Conservation (phyloP, 169 alveolate genomes). For the Cryptosporidium xiaoi region DNA sequence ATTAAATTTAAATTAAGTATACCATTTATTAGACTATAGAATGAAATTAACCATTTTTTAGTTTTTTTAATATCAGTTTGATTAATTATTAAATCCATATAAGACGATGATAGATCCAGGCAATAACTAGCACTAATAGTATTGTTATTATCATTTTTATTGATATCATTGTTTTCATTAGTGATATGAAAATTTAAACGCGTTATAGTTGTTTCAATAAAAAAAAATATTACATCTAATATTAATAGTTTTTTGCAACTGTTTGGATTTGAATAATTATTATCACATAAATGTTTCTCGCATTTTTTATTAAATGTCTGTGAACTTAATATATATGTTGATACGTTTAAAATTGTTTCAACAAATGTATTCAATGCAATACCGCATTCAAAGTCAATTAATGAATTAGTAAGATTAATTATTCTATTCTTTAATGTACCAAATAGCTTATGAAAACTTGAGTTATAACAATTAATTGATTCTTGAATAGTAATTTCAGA, state of each 20-base stretch:
- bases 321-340: conserved; percentile 17
- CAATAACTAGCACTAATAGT: not conserved
- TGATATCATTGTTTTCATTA: not conserved
- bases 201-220: conserved; percentile 7
- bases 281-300: not conserved
- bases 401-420: not conserved
- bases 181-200: not conserved
- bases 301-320: conserved; percentile 31
- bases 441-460: conserved; percentile 11
- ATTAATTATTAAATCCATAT: conserved; percentile 1
- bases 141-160: too few relatives aligned
- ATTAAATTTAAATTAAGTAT: conserved; percentile 12
- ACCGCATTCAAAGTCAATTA: conserved; percentile 39
- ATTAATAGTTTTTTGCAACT: conserved; percentile 10
- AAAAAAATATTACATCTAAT: conserved; percentile 7
- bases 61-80: not conserved
- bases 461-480: not conserved
- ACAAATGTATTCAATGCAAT: not conserved
- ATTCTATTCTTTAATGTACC: conserved; percentile 13
- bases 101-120: not conserved
- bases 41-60: conserved; percentile 10
- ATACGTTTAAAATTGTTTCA: conserved; percentile 17
- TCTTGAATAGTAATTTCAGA: not conserved
- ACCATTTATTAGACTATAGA: conserved; percentile 12
- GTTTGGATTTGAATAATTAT: not conserved